Evolutionary conservation across 768 basidiomycete genomes (phyloP).

Genomic region (Pulveroboletus frians): DNA sequence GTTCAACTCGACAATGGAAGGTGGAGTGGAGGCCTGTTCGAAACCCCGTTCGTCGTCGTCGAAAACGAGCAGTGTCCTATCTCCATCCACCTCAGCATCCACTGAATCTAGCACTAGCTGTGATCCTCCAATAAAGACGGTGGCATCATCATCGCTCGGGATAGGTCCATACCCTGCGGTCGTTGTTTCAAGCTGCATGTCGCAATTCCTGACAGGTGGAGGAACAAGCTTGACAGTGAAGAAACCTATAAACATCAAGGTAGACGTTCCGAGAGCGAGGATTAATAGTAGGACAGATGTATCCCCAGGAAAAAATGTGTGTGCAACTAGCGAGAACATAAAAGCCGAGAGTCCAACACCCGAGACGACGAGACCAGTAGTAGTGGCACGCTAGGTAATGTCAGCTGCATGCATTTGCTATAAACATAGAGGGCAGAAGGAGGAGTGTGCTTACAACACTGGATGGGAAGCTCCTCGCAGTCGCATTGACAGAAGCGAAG

Average conservation of each 20-base stretch:
- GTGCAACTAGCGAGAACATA: constrained; percentile 75
- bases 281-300: constrained; percentile 73
- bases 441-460: constrained; percentile 44
- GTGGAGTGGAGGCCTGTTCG: constrained; percentile 18
- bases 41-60: constrained; percentile 14
- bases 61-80: constrained; percentile 20
- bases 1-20: constrained; percentile 23
- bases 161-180: constrained; percentile 20
- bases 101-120: constrained; percentile 8
- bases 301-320: constrained; percentile 67
- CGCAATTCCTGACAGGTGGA: constrained; percentile 36
- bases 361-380: constrained; percentile 74
- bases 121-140: constrained; percentile 23
- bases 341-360: constrained; percentile 92
- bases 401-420: background rate
- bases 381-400: constrained; percentile 56
- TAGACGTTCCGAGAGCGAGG: constrained; percentile 70
- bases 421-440: too few species aligned
- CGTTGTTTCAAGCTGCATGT: background rate
- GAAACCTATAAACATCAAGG: constrained; percentile 76
- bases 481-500: constrained; percentile 67
- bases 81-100: constrained; percentile 14
- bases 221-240: constrained; percentile 71
- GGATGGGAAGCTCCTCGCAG: constrained; percentile 80
- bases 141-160: constrained; percentile 10